Evolutionary conservation across 2,329 filamentous ascomycete genomes (phyloP), one percentile per base, ranked within the genome.

Genomic region (Aspergillus luchuensis): DNA sequence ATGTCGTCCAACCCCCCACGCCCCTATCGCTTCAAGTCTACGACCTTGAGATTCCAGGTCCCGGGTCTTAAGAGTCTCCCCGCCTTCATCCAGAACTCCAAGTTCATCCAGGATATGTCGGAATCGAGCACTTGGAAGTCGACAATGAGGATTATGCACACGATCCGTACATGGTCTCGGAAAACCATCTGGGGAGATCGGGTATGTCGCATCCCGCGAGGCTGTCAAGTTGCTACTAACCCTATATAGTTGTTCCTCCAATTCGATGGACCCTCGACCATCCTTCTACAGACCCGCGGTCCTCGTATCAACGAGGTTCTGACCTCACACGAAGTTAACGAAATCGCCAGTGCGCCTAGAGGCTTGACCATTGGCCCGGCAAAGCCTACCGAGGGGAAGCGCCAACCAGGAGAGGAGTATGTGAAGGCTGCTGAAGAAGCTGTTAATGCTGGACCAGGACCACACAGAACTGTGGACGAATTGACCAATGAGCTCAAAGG

Each of bases 121-220:
- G 83, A 87, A 63, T 91, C 91, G 3, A 80, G 84, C 13, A 85
- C 86, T 3, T 98, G 92, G 87, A 90, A 89, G 71, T 80, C 85
- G 8, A 66, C 92, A 1, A 84, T 88, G 45, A 83, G 83, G n/a
- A 71, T 87, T 30, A 76, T 90, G 7, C 91, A 90, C 76, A 85
- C 80, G 39, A 66, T 96, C 19, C 87, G 92, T 62, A 97, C 92
- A 0, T 88, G 89, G 79, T 82, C 89, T 45, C 85, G 93, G 62
- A 86, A 91, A 70, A 91, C 91, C 1, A 90, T 99, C 59, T 98
- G 92, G 91, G 95, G 95, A 21, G 95, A 99, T 74, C 81, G 94
- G 63, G 86, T 88, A 79, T 68, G 81, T 69, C 33, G 11, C 19
- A 49, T 17, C 10, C 39, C 43, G n/a, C 11, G n/a, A 10, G 52